Conservation (phyloP, 2,329 filamentous ascomycete genomes). For the Epichloe typhina region DNA sequence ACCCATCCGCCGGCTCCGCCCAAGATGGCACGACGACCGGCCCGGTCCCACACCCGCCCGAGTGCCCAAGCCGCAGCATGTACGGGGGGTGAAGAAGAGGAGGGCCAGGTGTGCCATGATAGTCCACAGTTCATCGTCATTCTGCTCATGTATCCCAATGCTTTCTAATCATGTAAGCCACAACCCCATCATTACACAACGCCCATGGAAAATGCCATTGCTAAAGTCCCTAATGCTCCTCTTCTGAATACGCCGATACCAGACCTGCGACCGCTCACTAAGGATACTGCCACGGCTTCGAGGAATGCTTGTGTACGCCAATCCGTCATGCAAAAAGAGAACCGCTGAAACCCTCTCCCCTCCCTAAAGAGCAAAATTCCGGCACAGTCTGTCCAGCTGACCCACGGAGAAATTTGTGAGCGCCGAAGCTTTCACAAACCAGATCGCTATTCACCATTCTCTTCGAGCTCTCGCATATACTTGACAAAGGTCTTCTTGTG, state of each 20-base stretch:
- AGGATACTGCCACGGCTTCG: too few relatives aligned
- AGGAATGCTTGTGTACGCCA: not conserved
- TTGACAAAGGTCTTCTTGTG: slow-evolving; percentile 97
- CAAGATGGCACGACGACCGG: not conserved
- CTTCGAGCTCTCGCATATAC: slow-evolving; percentile 76
- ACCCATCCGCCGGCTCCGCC: not conserved
- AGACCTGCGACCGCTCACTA: not conserved
- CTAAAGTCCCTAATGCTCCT: not conserved
- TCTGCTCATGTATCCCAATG: not conserved
- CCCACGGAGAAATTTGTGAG: not conserved
- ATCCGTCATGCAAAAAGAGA: not conserved
- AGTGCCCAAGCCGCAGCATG: too few relatives aligned
- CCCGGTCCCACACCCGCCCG: not conserved
- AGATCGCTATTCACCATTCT: slow-evolving; percentile 20
- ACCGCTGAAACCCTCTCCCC: too few relatives aligned
- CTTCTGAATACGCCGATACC: not conserved
- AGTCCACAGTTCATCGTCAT: not conserved
- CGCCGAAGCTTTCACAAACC: too few relatives aligned
- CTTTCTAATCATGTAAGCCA: not conserved
- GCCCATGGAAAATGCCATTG: not conserved
- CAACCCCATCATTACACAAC: not conserved
- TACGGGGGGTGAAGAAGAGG: too few relatives aligned
- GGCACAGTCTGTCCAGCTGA: not conserved
- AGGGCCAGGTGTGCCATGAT: too few relatives aligned
- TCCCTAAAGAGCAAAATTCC: not conserved